phyloP scores from a whole-genome alignment of 495 filamentous ascomycete genomes.

The Talaromyces trachyspermus region DNA sequence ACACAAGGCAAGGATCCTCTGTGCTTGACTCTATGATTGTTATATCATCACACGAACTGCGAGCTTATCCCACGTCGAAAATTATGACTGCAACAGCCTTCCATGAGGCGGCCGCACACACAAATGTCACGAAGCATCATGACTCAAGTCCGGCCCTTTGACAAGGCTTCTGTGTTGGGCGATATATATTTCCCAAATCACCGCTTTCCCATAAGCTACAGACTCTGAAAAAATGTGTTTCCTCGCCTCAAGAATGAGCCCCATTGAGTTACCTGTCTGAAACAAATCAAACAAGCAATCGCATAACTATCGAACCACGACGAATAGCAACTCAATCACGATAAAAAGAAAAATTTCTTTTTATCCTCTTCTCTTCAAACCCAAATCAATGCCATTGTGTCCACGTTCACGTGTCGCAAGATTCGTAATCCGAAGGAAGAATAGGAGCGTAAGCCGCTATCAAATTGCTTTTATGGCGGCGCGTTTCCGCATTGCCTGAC shows the following conservation, averaged over 20 bases:
- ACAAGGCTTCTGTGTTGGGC: slow-evolving; percentile 48
- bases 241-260: slow-evolving; percentile 99
- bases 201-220: slow-evolving; percentile 63
- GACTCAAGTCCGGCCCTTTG: slow-evolving; percentile 52
- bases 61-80: no score
- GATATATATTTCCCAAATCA: slow-evolving; percentile 15
- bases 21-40: slow-evolving; percentile 99
- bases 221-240: slow-evolving; percentile 52
- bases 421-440: slow-evolving; percentile 26
- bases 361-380: slow-evolving; percentile 30
- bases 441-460: slow-evolving; percentile 58
- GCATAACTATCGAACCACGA: slow-evolving; percentile 96
- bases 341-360: slow-evolving; percentile 12
- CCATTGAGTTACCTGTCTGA: slow-evolving; percentile 90
- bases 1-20: slow-evolving; percentile 56
- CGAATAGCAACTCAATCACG: slow-evolving; percentile 59
- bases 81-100: no score
- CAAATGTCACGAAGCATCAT: no score
- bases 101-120: no score
- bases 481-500: slow-evolving; percentile 81
- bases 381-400: slow-evolving; percentile 36
- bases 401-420: slow-evolving; percentile 36
- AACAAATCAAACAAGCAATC: slow-evolving; percentile 61
- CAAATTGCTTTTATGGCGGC: slow-evolving; percentile 97
- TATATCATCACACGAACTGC: slow-evolving; percentile 94